A percentile compares a stretch with the other conserved stretches of the same genome.
These are phyloP conservation scores for Apiospora marii DNA, from an alignment of 2,329 filamentous ascomycete genomes.

Conservation along the genomic window DNA sequence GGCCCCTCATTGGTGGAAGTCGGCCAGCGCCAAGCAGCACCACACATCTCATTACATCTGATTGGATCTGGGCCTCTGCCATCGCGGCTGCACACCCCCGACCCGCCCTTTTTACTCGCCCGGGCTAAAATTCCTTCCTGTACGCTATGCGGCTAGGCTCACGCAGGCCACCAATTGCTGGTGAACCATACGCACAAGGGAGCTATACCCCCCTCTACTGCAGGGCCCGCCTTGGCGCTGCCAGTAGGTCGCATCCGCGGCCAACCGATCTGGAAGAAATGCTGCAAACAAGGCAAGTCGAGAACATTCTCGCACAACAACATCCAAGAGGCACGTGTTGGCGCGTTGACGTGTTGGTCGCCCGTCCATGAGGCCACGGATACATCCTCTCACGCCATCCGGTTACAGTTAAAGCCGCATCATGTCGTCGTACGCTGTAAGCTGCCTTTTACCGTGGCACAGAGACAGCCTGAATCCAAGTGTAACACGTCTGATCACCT, in stretches of 20 bases:
- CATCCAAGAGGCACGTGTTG: not conserved
- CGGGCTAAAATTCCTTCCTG: not conserved
- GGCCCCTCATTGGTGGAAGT: constrained; percentile 19
- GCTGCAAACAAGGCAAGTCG: not conserved
- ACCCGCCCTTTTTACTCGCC: constrained; percentile 13
- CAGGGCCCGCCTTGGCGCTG: constrained; percentile 10
- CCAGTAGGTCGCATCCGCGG: constrained; percentile 10
- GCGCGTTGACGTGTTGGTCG: not conserved
- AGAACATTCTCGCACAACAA: not conserved
- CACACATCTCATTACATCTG: not conserved
- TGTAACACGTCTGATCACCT: constrained; percentile 3
- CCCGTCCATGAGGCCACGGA: constrained; percentile 2
- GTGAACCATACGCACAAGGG: constrained; percentile 3
- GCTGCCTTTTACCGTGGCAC: not conserved
- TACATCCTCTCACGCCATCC: not conserved
- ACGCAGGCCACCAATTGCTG: not conserved
- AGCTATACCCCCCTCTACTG: not conserved
- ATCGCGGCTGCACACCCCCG: constrained; percentile 14
- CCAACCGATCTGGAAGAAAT: not conserved
- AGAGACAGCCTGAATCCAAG: constrained; percentile 15
- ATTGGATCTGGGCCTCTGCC: constrained; percentile 1
- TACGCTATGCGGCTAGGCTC: not conserved
- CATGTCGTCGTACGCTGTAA: not conserved
- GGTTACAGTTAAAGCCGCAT: not conserved
- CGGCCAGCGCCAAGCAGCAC: constrained; percentile 6